A percentile compares a stretch with the other conserved stretches of the same genome.
phyloP scores from a whole-genome alignment of 805 yeast genomes.

The Yueomyces sp. region DNA sequence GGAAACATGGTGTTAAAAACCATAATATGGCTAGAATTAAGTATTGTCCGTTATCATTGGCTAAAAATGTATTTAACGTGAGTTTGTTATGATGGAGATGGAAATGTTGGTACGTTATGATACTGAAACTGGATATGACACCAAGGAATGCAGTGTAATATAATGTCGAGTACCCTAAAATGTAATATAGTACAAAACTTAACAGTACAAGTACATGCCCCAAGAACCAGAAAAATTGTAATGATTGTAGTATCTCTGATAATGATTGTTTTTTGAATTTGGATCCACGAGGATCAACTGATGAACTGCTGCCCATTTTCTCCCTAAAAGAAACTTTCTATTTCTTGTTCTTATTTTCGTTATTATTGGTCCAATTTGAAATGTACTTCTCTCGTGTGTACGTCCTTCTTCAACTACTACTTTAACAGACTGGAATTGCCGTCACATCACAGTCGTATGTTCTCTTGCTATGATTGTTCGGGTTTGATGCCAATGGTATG shows the following conservation, averaged over 20 bases:
- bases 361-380: no score
- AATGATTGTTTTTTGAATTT: background rate
- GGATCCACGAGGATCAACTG: no score
- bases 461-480: no score
- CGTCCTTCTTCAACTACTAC: no score
- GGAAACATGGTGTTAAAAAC: constrained; percentile 44
- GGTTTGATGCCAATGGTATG: no score
- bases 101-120: constrained; percentile 54
- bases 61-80: constrained; percentile 18
- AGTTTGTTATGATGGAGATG: constrained; percentile 11
- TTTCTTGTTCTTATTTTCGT: no score
- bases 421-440: no score
- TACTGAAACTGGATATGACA: constrained; percentile 59
- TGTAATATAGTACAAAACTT: constrained; percentile 21
- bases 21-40: constrained; percentile 41
- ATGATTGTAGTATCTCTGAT: constrained; percentile 21
- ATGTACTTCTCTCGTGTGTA: no score
- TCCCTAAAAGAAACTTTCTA: no score
- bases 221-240: constrained; percentile 68
- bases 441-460: no score
- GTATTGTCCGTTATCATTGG: constrained; percentile 67
- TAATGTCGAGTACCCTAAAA: constrained; percentile 28
- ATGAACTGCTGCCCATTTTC: no score
- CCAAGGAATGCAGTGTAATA: constrained; percentile 52
- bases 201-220: constrained; percentile 40